phyloP scores from a whole-genome alignment of 495 filamentous ascomycete species.

The Beverwykella pulmonaria region DNA sequence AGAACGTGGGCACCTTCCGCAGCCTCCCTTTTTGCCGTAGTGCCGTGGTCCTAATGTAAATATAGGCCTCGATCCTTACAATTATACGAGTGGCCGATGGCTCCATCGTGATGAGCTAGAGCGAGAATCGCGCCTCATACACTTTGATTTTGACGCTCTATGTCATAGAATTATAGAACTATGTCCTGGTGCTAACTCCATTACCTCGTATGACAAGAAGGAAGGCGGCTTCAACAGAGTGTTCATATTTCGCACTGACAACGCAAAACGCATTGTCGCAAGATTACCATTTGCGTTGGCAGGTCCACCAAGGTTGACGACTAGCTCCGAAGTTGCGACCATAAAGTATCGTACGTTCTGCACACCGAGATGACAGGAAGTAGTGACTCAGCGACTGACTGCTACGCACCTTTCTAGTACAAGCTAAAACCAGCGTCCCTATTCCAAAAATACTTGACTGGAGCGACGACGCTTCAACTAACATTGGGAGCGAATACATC shows the following conservation, averaged over 20 bases:
- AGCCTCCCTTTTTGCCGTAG: slow-evolving; percentile 3
- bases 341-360: slow-evolving; percentile 49
- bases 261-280: slow-evolving; percentile 45
- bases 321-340: slow-evolving; percentile 51
- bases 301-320: slow-evolving; percentile 45
- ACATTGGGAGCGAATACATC: slow-evolving; percentile 52
- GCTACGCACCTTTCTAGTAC: slow-evolving; percentile 39
- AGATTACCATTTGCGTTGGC: slow-evolving; percentile 46
- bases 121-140: slow-evolving; percentile 46
- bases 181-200: slow-evolving; percentile 40
- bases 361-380: slow-evolving; percentile 3
- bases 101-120: slow-evolving; percentile 49
- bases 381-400: slow-evolving; percentile 18
- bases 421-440: slow-evolving; percentile 45
- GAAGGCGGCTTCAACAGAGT: slow-evolving; percentile 53
- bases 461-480: slow-evolving; percentile 46
- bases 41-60: slow-evolving; percentile 1
- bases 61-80: slow-evolving; percentile 37
- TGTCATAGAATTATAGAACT: slow-evolving; percentile 41
- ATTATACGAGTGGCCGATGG: slow-evolving; percentile 51
- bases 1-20: slow-evolving; percentile 3
- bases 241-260: slow-evolving; percentile 49
- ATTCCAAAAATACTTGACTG: slow-evolving; percentile 51
- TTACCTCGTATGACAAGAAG: slow-evolving; percentile 46
- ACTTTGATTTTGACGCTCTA: slow-evolving; percentile 50